Evolutionary conservation across 108 stramenopile species (phyloP).

Genomic region (Skeletonema grethae): DNA sequence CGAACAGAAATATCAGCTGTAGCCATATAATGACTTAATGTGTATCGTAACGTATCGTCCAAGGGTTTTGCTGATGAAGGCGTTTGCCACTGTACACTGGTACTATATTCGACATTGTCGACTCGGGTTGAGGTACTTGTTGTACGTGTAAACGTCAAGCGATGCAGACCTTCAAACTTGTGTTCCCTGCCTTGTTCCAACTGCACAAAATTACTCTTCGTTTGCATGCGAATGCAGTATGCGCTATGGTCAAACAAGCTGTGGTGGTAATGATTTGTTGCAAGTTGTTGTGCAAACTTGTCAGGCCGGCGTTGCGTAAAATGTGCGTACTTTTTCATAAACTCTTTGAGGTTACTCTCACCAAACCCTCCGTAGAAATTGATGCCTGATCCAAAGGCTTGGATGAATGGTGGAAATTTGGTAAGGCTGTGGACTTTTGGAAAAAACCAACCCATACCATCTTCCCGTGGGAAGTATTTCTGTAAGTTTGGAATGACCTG

Average conservation of each 20-base stretch:
- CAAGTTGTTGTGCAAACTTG: slow-evolving; percentile 4
- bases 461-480: not conserved
- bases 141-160: not conserved
- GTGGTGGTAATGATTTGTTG: not conserved
- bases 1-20: not conserved
- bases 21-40: not conserved
- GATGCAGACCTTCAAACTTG: not conserved
- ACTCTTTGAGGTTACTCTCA: slow-evolving; percentile 9
- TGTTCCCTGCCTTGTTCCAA: not conserved
- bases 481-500: not conserved
- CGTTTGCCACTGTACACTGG: not conserved
- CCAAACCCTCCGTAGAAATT: slow-evolving; percentile 15
- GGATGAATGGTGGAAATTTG: not conserved
- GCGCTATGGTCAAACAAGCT: not conserved
- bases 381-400: not conserved
- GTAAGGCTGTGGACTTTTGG: slow-evolving; percentile 7
- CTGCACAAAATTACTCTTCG: not conserved
- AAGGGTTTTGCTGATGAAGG: not conserved
- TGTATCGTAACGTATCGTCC: not conserved
- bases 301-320: not conserved
- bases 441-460: slow-evolving; percentile 1
- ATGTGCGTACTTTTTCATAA: not conserved
- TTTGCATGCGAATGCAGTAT: not conserved
- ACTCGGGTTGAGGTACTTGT: too few relatives aligned
- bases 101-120: not conserved